Percentiles rank a stretch among this genome's conserved stretches.
Evolutionary conservation across 129 eudicot species (phyloP).

Genomic region (Flaveria brownii): DNA sequence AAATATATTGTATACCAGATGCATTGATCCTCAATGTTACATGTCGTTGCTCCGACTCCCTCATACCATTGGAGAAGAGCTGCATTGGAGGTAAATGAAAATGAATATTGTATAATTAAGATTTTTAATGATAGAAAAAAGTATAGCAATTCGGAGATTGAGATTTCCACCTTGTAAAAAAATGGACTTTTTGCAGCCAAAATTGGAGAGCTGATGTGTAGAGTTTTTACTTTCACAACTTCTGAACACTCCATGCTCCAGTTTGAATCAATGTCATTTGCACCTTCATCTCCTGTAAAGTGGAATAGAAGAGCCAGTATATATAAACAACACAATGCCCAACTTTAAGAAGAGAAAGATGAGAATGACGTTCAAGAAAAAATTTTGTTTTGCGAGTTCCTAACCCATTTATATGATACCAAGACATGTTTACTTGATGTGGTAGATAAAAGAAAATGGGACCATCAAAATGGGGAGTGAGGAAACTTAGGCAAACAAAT

Average conservation of each 20-base stretch:
- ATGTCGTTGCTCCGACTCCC: constrained; percentile 85
- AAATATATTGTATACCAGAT: constrained; percentile 45
- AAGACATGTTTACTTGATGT: constrained; percentile 6
- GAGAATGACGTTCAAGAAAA: background rate
- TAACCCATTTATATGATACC: background rate
- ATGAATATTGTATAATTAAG: constrained; percentile 8
- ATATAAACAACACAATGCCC: constrained; percentile 2
- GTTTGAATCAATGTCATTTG: constrained; percentile 59
- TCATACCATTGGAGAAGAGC: constrained; percentile 92
- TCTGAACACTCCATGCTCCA: constrained; percentile 73
- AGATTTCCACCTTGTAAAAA: constrained; percentile 71
- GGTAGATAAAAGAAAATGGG: constrained; percentile 13
- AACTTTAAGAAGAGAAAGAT: background rate
- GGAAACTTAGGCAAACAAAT: background rate
- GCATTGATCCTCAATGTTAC: constrained; percentile 75
- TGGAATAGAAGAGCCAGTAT: constrained; percentile 5
- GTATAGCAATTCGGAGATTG: background rate
- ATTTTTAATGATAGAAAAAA: background rate
- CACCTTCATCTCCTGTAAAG: constrained; percentile 72
- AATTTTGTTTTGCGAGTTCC: constrained; percentile 5
- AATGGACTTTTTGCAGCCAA: constrained; percentile 94
- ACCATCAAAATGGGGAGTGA: background rate
- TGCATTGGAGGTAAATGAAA: constrained; percentile 25
- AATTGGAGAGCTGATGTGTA: constrained; percentile 91
- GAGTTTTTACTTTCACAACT: constrained; percentile 60